Base-by-base conservation (phyloP, 768 basidiomycete genomes). In the Russula compacta region DNA sequence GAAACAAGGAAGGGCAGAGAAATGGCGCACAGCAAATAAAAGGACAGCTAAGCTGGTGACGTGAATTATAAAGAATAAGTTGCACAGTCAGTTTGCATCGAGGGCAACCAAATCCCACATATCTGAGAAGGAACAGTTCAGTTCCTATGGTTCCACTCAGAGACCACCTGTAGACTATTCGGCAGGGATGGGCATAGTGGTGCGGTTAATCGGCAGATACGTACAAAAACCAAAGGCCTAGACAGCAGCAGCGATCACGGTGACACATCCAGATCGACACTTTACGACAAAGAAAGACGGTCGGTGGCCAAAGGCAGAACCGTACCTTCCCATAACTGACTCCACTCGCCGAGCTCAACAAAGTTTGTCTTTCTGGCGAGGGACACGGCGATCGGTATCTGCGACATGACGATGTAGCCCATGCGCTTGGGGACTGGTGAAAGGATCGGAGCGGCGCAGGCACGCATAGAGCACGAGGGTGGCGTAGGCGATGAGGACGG, bases 301-400 rank as follows among this genome's bases (percentile, higher is more conserved):
- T 29, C 24, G 29, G n/a, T 6, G 5, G 32, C 24, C 12, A 21
- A 10, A 60, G 19, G 21, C 10, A 3, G 14, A 49, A 17, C 4
- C 73, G 63, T 47, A 79, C 80, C 66, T 76, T 77, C 60, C 80
- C 79, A 64, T 81, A 81, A 2, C 79, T 76, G 53, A 78, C 68
- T 4, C 76, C 78, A 5, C 79, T 56, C 19, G 75, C 58, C 60
- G 73, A 68, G 15, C 75, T 72, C 15, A 81, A 49, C 14, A 76
- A 47, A 57, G n/a, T 76, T 80, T 65, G 81, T 81, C 73, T 83
- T 83, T 19, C 77, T 75, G 2, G 76, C 78, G 6, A 82, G 73
- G 4, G 72, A 63, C 60, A 77, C 72, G 9, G 79, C 72, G 32
- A 77, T 64, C 4, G 80, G 80, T 15, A 81, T 71, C 65, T 81